Evolutionary conservation across 2,329 filamentous ascomycete genomes (phyloP).

Genomic region (Trichoderma atrobrunneum): DNA sequence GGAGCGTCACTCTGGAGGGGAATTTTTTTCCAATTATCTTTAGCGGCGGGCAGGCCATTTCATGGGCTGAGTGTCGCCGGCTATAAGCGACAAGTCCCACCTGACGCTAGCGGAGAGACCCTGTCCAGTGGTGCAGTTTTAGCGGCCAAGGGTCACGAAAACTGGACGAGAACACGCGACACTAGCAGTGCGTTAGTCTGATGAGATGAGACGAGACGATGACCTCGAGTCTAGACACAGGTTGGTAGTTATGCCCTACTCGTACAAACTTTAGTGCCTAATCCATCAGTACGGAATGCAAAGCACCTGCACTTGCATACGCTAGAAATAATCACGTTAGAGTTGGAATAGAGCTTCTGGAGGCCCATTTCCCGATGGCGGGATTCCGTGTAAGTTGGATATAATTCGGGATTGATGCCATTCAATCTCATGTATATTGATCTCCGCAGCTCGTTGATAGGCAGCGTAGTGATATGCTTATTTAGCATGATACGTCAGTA

Average conservation of each 20-base stretch:
- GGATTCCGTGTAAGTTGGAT: not conserved
- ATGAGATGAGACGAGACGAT: not conserved
- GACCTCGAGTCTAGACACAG: not conserved
- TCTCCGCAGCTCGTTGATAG: not conserved
- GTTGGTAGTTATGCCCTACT: not conserved
- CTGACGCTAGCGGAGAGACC: slow-evolving; percentile 1
- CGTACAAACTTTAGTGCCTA: too few relatives aligned
- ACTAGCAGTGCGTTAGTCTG: not conserved
- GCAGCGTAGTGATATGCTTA: not conserved
- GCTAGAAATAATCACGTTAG: not conserved
- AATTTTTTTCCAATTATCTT: not conserved
- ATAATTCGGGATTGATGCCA: not conserved
- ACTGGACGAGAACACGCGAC: slow-evolving; percentile 3
- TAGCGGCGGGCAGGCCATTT: slow-evolving; percentile 6
- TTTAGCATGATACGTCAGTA: not conserved
- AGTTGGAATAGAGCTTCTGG: not conserved
- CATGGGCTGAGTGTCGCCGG: slow-evolving; percentile 13
- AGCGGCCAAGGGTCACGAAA: not conserved
- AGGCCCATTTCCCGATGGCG: not conserved
- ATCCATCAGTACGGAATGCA: too few relatives aligned
- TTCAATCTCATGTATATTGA: not conserved
- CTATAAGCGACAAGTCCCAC: slow-evolving; percentile 18
- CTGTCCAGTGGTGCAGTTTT: not conserved
- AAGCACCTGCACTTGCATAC: not conserved
- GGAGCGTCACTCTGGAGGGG: slow-evolving; percentile 15